These are phyloP conservation scores for Nitzschia sp. DNA, from an alignment of 108 stramenopile species.

Conservation along the genomic window DNA sequence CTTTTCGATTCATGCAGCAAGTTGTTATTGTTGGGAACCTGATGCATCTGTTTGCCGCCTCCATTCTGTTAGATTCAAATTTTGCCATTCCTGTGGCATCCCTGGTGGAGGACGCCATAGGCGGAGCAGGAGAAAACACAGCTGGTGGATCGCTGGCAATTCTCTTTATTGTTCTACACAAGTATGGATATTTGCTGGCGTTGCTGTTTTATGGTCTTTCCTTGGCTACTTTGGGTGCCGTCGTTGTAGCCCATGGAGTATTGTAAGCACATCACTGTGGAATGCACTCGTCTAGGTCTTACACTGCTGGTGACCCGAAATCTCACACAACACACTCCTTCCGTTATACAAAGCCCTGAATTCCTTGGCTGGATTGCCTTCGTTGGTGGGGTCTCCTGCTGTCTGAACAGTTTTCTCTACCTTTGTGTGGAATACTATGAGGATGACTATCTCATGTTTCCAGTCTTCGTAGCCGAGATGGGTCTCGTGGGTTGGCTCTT, in stretches of 20 bases:
- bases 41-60: constrained; percentile 8
- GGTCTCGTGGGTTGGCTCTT: neutral
- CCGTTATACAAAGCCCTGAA: neutral
- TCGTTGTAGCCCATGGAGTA: neutral
- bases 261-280: neutral
- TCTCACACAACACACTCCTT: neutral
- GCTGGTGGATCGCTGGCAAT: constrained; percentile 4
- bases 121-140: neutral
- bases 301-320: too few relatives aligned
- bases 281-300: too few relatives aligned
- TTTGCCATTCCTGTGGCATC: neutral
- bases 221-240: neutral
- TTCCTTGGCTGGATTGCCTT: neutral
- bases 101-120: neutral
- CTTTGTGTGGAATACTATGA: neutral
- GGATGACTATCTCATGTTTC: constrained; percentile 4
- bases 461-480: constrained; percentile 5
- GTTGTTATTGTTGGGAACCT: constrained; percentile 6
- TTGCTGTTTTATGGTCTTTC: constrained; percentile 16
- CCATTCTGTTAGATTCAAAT: constrained; percentile 11
- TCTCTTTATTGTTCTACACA: constrained; percentile 12
- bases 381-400: neutral
- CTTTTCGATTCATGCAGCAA: constrained; percentile 15
- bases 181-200: constrained; percentile 18
- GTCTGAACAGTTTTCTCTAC: neutral